Percentiles rank a stretch among this genome's conserved stretches.
Conservation (phyloP, 2,329 filamentous ascomycete species). For the Fusarium paranaense region DNA sequence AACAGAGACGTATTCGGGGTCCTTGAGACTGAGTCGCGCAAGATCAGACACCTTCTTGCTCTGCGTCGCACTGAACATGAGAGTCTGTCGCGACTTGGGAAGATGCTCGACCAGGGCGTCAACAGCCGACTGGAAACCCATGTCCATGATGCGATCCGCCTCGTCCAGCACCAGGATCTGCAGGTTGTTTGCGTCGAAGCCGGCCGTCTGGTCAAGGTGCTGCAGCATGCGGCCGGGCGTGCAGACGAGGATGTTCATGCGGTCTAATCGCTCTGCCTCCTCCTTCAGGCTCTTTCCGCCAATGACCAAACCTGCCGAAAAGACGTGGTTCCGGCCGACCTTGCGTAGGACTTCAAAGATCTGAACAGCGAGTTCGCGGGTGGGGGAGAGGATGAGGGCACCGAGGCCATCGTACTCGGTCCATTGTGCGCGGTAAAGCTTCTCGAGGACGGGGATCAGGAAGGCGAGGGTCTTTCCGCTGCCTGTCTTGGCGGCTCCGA, state of each 20-base stretch:
- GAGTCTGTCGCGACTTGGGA: conserved; percentile 85
- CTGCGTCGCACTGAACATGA: conserved; percentile 96
- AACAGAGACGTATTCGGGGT: conserved; percentile 95
- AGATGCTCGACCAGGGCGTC: conserved; percentile 95
- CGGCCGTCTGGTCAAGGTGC: conserved; percentile 92
- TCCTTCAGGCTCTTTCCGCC: conserved; percentile 92
- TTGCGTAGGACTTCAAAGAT: conserved; percentile 96
- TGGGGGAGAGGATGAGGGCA: conserved; percentile 92
- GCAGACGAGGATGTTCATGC: conserved; percentile 98
- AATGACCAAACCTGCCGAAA: conserved; percentile 93
- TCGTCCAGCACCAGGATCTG: conserved; percentile 96
- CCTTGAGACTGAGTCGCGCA: conserved; percentile 85
- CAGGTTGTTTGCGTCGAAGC: conserved; percentile 89
- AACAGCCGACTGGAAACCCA: conserved; percentile 92
- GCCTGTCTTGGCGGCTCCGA: conserved; percentile 95
- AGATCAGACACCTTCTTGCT: conserved; percentile 94
- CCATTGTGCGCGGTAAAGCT: conserved; percentile 89
- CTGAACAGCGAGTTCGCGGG: conserved; percentile 93
- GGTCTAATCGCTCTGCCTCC: conserved; percentile 82
- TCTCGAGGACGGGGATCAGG: conserved; percentile 90
- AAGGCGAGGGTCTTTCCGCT: conserved; percentile 97
- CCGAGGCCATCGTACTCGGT: conserved; percentile 91
- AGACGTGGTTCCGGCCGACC: conserved; percentile 87
- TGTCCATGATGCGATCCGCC: conserved; percentile 95
- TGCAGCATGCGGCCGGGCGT: conserved; percentile 96